Base-by-base conservation (phyloP, 768 basidiomycete genomes). In the Termitomyces sp. region DNA sequence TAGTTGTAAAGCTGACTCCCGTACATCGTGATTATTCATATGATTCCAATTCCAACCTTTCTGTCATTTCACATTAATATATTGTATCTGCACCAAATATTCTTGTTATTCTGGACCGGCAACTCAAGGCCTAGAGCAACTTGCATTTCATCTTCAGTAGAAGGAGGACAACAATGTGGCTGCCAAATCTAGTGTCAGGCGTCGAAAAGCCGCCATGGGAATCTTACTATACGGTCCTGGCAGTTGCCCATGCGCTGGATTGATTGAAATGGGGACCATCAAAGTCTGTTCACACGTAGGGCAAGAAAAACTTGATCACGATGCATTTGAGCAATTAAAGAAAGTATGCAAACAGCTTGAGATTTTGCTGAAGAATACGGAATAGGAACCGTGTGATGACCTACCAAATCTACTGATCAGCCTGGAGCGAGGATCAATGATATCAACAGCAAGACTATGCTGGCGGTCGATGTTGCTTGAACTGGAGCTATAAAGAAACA, bases 181-280 rank as follows among this genome's bases (percentile, higher is more conserved):
- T 36, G 34, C 13, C 34, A 13, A 14, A 13, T 13, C 29, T 29
- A 6, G 6, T 29, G 80, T 29, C 34, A 36, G 14, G 34, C 14
- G 14, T 36, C 34, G 13, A 14, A 36, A 36, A 0, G 14, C 13
- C 13, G 13, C 3, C 34, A 36, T 36, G 6, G 16, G 37, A 7
- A 16, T 18, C 36, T 37, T 16, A 37, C 36, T 37, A 37, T 16
- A 37, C 16, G 14, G 5, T 18, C 16, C 2, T 37, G 16, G 37
- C 16, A 37, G 16, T 9, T 37, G 74, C 9, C 94, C 94, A 48
- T 86, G 88, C 29, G 74, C 73, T n/a, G 90, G 77, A 68, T n/a
- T 97, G 94, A 9, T 71, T 74, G 46, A 95, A 85, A 97, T 20
- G 94, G 93, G 69, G 46, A 75, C 65, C 41, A 71, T 47, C 61